Base-by-base conservation (phyloP, 192 early-diverging fungal species). In the Mortierella claussenii region DNA sequence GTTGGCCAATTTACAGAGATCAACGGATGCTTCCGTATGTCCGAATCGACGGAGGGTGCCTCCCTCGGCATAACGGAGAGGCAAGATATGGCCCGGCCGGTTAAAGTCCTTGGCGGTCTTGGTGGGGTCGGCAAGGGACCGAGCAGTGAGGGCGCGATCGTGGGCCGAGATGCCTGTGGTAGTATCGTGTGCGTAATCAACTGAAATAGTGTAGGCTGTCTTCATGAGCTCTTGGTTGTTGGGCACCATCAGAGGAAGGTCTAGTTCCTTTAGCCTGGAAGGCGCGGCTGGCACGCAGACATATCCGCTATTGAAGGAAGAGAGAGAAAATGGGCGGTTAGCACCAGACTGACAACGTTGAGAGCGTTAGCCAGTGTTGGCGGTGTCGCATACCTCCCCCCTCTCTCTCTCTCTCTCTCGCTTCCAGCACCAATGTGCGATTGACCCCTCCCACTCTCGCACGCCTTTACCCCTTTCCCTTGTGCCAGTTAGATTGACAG, bases 91-190 rank as follows among this genome's bases (percentile, higher is more conserved):
- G 1, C 98, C 98, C 0, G 97, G 98, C 37, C 95, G 87, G 47
- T 83, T 83, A 60, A 99, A 94, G 43, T 94, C 93, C 30, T 74
- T 46, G 0, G 91, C 89, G 23, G 87, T 87, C 53, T 85, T 82
- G 15, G 69, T 69, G 17, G 90, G 88, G 74, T 96, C 84, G 9
- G 96, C 94, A 18, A 99, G 78, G 2, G 91, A 87, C 0, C 83
- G 66, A 27, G 91, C 87, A 4, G 98, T 98, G 45, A 83, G 71
- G 48, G 94, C 85, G 32, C 98, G 89, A 78, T 98, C 98, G 51
- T 88, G 85, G 0, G 96, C 97, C 6, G 95, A 97, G 55, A 99
- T 98, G 18, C 97, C 98, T 7, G 98, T 99, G 5, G 94, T 94
- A n/a, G 94, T 94, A 18, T 90, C 87, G 61, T 89, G 84, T 8